Evolutionary conservation across 2,329 filamentous ascomycete species (phyloP), one percentile per base, ranked within the genome.

Genomic region (Onygenales sp.): DNA sequence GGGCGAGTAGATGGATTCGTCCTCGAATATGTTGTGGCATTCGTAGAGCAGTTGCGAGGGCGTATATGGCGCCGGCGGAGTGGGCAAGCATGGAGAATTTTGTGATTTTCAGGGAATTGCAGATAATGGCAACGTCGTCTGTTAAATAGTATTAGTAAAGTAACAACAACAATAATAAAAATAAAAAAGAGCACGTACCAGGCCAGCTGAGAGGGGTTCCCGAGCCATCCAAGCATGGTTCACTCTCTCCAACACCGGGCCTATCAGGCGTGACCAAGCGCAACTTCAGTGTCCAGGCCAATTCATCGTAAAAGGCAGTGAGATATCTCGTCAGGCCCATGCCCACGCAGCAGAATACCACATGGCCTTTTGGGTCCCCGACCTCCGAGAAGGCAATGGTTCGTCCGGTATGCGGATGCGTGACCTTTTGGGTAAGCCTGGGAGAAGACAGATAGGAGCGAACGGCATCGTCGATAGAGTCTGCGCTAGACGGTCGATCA

Each of bases 271-370:
- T 97, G 59, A 98, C 95, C 50, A 98, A 77, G 17, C 93, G 83
- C 53, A 98, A 72, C 67, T 89, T 93, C 55, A 98, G 74, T 0
- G 91, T 95, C 63, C 88, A 74, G 2, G 93, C 93, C 51, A 98
- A 76, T 68, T 98, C 93, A 67, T 98, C 93, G 65, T 97, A 98
- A 67, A 98, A 98, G 0, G 91, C 90, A 56, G 89, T 96, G 55
- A 98, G 87, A 66, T 93, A 98, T 69, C 93, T 82, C 9, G 93
- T 98, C 62, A 98, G 71, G 0, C 93, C 93, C 93, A 98, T 98
- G 17, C 93, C 93, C 2, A 98, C 90, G 63, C 93, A 98, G 66
- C 93, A 94, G 61, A 98, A 91, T 2, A 98, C 88, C 2, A 90
- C 92, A 59, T 86, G 92, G 1, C 93, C 93, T 43, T 92, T 83